Evolutionary conservation across 805 yeast species (phyloP), one percentile per base, ranked within the genome.

Genomic region (Candida awuae): DNA sequence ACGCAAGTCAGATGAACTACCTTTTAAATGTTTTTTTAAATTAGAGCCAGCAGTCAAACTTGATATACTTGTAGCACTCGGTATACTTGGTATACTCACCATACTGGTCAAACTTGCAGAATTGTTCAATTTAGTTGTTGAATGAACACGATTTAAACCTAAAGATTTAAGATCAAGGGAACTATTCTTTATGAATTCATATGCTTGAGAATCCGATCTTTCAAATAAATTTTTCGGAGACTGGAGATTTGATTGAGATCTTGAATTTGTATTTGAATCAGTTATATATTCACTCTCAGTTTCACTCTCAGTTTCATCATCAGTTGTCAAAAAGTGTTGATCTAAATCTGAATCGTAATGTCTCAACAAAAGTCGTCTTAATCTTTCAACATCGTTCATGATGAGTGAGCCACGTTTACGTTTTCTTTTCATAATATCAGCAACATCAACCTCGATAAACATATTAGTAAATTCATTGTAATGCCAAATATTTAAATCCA

Each of bases 381-480:
- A 42, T 22, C 41, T 35, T 28, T 42, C 46, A 23, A 45, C 49
- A 38, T 45, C 43, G 31, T 45, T 38, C 6, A 45, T 19, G 2
- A 46, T 42, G 6, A 55, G 47, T 9, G 59, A 49, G 8, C 48
- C 51, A 29, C 63, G 51, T 35, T 56, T 56, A 34, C 63, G 49
- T 41, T 57, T 61, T 35, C 54, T 50, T 37, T 58, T 54, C 56
- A 61, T 55, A 29, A 61, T 46, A 39, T 58, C 63, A 14, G 57
- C 59, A 35, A 64, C 67, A 39, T 61, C 63, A 29, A 61, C 65
- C 44, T 61, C 65, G 37, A 54, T 55, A 37, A 61, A 61, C 39
- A 56, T 60, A 41, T 61, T 62, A 12, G 61, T 53, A 4, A 44
- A 26, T 35, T 60, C 59, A 42, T 58, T 64, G 37, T 54, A 61